Percentiles rank a stretch among this genome's conserved stretches.
These are phyloP conservation scores for Nakazawaea wickerhamii DNA, from an alignment of 805 yeast genomes.

Conservation along the genomic window DNA sequence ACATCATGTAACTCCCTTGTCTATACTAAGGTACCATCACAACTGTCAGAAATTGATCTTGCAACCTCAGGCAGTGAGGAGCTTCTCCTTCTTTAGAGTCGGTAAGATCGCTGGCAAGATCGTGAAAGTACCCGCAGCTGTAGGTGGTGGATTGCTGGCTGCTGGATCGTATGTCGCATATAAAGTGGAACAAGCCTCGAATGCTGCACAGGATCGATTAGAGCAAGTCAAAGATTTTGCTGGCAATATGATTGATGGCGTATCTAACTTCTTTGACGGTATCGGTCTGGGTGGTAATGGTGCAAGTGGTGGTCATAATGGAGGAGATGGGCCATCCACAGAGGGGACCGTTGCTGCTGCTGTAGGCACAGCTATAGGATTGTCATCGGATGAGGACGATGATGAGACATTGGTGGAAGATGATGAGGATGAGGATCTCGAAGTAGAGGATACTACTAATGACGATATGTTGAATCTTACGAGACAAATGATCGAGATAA, in stretches of 20 bases:
- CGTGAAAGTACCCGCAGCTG: constrained; percentile 65
- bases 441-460: constrained; percentile 49
- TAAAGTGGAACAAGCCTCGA: constrained; percentile 83
- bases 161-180: constrained; percentile 91
- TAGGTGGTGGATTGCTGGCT: constrained; percentile 91
- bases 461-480: constrained; percentile 86
- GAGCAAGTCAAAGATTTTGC: constrained; percentile 58
- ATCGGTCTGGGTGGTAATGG: constrained; percentile 24
- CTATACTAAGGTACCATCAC: constrained; percentile 7
- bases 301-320: constrained; percentile 29
- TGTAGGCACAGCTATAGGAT: constrained; percentile 43
- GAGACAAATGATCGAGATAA: constrained; percentile 93
- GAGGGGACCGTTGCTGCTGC: constrained; percentile 48
- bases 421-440: constrained; percentile 37
- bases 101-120: constrained; percentile 53
- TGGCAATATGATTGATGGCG: constrained; percentile 43
- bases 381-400: constrained; percentile 38
- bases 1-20: constrained; percentile 2
- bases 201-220: constrained; percentile 62
- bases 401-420: constrained; percentile 43
- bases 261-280: constrained; percentile 38
- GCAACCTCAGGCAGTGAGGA: background rate
- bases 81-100: constrained; percentile 30
- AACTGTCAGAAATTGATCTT: background rate
- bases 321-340: constrained; percentile 20